These are phyloP conservation scores for Dioscorea zingiberensis DNA, from an alignment of 106 monocot species.

Conservation along the genomic window DNA sequence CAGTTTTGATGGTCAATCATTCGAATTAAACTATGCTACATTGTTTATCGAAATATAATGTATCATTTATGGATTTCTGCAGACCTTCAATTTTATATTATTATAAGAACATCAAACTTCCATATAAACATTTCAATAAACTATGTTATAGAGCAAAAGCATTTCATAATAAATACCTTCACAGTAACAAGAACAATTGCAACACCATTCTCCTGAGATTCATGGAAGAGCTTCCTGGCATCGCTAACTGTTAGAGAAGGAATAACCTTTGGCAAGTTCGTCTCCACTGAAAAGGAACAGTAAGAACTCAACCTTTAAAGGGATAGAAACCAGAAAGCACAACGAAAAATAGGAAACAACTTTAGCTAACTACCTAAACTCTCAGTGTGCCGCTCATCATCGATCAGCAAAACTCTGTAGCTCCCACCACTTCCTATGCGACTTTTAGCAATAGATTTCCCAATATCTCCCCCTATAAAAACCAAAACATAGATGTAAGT, in stretches of 20 bases:
- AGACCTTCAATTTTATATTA: too few species aligned
- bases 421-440: conserved; percentile 48
- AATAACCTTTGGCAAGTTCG: conserved; percentile 47
- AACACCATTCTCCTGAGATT: conserved; percentile 48
- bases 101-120: too few species aligned
- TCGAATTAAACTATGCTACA: too few species aligned
- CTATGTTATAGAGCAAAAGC: too few species aligned
- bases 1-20: too few species aligned
- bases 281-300: conserved; percentile 37
- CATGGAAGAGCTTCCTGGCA: conserved; percentile 48
- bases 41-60: too few species aligned
- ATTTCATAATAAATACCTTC: conserved; percentile 32
- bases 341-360: background rate
- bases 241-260: conserved; percentile 33
- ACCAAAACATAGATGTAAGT: background rate
- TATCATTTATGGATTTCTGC: too few species aligned
- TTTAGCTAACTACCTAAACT: conserved; percentile 34
- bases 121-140: too few species aligned
- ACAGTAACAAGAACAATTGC: conserved; percentile 58
- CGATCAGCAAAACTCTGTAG: conserved; percentile 67
- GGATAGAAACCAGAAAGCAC: background rate
- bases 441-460: conserved; percentile 23
- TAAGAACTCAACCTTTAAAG: background rate
- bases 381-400: conserved; percentile 60
- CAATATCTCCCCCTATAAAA: conserved; percentile 61